Evolutionary conservation across 2,329 filamentous ascomycete species (phyloP).

Genomic region (Alternaria sp.): DNA sequence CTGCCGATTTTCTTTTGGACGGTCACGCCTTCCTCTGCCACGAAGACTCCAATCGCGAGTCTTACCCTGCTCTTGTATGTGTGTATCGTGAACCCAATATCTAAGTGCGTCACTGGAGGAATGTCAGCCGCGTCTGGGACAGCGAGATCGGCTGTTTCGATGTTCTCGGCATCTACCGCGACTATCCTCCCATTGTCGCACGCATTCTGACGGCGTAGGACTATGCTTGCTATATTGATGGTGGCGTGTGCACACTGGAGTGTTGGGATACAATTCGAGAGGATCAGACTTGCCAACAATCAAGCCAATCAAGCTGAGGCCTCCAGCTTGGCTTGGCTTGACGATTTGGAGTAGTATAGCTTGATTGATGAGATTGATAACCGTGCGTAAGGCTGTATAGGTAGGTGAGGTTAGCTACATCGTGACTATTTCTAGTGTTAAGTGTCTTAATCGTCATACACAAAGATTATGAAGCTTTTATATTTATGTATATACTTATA

Average conservation of each 20-base stretch:
- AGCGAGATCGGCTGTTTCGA: neutral
- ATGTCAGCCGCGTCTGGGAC: neutral
- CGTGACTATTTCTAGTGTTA: too few relatives aligned
- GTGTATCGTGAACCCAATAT: neutral
- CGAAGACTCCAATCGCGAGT: neutral
- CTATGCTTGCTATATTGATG: neutral
- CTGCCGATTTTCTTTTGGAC: neutral
- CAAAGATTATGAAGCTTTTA: too few relatives aligned
- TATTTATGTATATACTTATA: too few relatives aligned
- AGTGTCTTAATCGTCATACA: too few relatives aligned
- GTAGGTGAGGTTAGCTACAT: too few relatives aligned
- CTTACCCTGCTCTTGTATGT: neutral
- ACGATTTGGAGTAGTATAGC: too few relatives aligned
- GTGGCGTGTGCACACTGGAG: neutral
- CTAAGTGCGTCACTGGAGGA: neutral
- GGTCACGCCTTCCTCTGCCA: neutral
- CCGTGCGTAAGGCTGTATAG: too few relatives aligned
- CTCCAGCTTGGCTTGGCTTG: too few relatives aligned
- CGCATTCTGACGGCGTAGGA: neutral
- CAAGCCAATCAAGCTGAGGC: too few relatives aligned
- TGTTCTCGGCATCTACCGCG: neutral
- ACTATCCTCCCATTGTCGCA: neutral
- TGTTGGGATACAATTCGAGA: neutral
- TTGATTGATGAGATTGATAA: too few relatives aligned
- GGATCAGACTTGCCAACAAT: neutral